Conservation (phyloP, 257 asterid species). For the Solanum ossicruentum region DNA sequence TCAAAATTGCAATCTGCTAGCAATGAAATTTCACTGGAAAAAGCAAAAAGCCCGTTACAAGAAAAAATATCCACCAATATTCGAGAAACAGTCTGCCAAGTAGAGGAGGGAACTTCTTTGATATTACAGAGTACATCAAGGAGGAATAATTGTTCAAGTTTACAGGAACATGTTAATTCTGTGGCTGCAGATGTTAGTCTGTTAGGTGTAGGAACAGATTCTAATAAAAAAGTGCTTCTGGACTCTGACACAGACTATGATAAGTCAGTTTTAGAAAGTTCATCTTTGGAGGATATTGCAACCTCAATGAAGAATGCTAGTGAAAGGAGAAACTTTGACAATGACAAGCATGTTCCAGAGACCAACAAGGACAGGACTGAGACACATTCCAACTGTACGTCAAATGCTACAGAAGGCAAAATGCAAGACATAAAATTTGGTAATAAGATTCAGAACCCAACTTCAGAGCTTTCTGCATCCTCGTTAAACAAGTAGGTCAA, state of each 20-base stretch:
- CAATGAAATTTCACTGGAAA: slow-evolving; percentile 22
- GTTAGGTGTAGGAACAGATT: slow-evolving; percentile 22
- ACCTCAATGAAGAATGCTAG: background rate
- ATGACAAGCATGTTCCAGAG: background rate
- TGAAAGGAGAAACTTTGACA: background rate
- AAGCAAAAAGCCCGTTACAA: slow-evolving; percentile 7
- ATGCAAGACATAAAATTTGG: slow-evolving; percentile 4
- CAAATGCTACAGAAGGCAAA: slow-evolving; percentile 17
- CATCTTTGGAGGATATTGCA: slow-evolving; percentile 8
- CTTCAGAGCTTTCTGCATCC: slow-evolving; percentile 10
- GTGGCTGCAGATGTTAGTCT: slow-evolving; percentile 2
- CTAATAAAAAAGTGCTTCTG: slow-evolving; percentile 1
- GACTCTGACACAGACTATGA: slow-evolving; percentile 15
- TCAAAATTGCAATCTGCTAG: slow-evolving; percentile 12
- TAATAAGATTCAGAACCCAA: slow-evolving; percentile 17
- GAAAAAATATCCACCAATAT: slow-evolving; percentile 17
- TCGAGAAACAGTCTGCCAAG: slow-evolving; percentile 18
- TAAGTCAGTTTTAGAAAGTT: slow-evolving; percentile 10
- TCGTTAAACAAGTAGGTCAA: slow-evolving; percentile 30
- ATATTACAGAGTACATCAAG: slow-evolving; percentile 17
- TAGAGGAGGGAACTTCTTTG: slow-evolving; percentile 20
- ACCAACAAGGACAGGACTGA: background rate
- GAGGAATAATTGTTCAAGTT: slow-evolving; percentile 18
- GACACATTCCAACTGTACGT: background rate
- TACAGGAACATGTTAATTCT: slow-evolving; percentile 21